Conservation (phyloP, 2,329 filamentous ascomycete genomes). For the Boeremia lycopersici region DNA sequence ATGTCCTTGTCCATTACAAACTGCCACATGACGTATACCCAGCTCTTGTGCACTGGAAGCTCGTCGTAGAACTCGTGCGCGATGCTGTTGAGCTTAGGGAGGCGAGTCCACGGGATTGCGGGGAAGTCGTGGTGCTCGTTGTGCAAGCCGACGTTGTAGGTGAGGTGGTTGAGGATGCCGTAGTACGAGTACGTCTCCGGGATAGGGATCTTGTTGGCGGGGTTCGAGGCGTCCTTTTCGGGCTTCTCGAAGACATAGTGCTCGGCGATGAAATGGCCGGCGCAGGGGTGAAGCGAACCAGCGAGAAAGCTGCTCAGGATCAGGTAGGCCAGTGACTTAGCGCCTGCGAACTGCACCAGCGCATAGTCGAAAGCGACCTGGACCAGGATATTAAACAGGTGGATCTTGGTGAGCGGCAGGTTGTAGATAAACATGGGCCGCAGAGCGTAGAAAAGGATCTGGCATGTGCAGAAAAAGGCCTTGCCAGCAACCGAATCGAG, state of each 20-base stretch:
- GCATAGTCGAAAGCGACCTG: constrained; percentile 80
- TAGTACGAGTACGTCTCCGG: constrained; percentile 99
- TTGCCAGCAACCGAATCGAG: constrained; percentile 95
- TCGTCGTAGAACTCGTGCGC: constrained; percentile 91
- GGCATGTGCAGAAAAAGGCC: constrained; percentile 98
- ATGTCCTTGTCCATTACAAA: constrained; percentile 92
- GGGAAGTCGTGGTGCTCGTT: constrained; percentile 99
- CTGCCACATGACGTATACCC: constrained; percentile 92
- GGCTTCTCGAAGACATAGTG: constrained; percentile 64
- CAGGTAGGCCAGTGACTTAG: constrained; percentile 77
- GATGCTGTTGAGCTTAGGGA: constrained; percentile 77
- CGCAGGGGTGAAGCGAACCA: constrained; percentile 89
- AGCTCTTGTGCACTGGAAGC: constrained; percentile 85
- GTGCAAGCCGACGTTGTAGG: constrained; percentile 96
- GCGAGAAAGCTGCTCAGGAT: constrained; percentile 91
- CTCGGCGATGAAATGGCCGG: constrained; percentile 98
- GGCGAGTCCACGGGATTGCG: constrained; percentile 89
- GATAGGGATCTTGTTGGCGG: constrained; percentile 58
- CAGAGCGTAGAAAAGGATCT: constrained; percentile 97
- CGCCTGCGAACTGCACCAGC: constrained; percentile 66
- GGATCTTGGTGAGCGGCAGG: constrained; percentile 83
- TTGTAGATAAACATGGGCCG: constrained; percentile 94
- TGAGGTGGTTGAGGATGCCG: constrained; percentile 85
- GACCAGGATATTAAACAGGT: constrained; percentile 77
- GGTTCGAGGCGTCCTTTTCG: constrained; percentile 62